Evolutionary conservation across 345 rosid genomes (phyloP), one percentile per base, ranked within the genome.

Genomic region (Theobroma cacao): DNA sequence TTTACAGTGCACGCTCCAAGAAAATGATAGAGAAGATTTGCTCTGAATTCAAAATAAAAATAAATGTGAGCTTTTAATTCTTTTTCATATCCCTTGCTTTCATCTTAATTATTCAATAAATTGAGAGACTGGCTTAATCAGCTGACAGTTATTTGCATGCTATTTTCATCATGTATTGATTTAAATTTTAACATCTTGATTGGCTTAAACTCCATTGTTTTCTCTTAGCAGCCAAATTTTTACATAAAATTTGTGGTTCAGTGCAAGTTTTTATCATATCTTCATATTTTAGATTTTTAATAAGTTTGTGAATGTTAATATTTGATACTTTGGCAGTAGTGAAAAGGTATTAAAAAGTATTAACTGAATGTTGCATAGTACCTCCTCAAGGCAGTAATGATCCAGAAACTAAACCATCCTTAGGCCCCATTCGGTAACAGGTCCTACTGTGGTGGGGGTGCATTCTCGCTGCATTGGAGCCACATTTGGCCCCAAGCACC

Each of bases 11-110:
- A 58, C 84, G 88, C 30, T 85, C 91, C 59, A 80, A 86, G 85
- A 94, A 84, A 83, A 89, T 92, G 79, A 84, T 94, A 72, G 93
- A 90, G 60, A 84, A 67, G 69, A 87, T 89, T 59, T 86, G 92
- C 85, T 81, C 86, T 62, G 90, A 90, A 75, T 92, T 91, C 86
- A 90, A 85, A 77, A 89, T 92, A 78, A 87, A 82, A 83, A 87
- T 91, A 81, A 79, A 84, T 88, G 98, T 95, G 77, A 77, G 86
- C 62, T 75, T 69, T 33, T 76, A 53, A 34, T 58, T 56, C 76
- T 43, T 61, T 70, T 52, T 12, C 24, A 34, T 36, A 26, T 66
- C 31, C 64, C 43, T 77, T 66, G 58, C 41, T 47, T 33, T 61
- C 45, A 36, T 66, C 58, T 63, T 73, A 43, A 59, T 26, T 77